Evolutionary conservation across 2,329 filamentous ascomycete species (phyloP), one percentile per base, ranked within the genome.

Genomic region (Rhynchosporium graminicola): DNA sequence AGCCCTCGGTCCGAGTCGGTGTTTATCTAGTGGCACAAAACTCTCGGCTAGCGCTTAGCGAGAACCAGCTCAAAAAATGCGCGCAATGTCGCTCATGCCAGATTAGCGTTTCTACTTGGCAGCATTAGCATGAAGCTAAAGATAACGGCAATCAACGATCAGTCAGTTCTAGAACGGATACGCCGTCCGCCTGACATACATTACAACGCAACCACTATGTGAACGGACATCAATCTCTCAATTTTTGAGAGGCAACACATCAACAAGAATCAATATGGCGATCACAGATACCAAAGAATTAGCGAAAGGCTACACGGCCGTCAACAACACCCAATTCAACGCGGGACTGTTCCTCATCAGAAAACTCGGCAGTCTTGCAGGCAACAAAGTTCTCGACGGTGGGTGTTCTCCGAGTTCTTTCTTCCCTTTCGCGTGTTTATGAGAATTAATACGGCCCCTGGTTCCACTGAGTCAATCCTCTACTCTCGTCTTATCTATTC

Each of bases 381-480:
- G 58, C 26, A 56, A 36, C 2, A 52, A 20, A 20, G 68, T 76
- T 42, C 71, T 76, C 9, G 74, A 76, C 50, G 70, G 20, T 20
- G 20, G 20, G 20, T 20, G 1, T 1, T 20, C 20, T 20, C 20
- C 20, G 20, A 20, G 20, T 20, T 20, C 20, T 20, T 20, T 20
- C 20, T 20, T 20, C 20, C 20, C 20, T 20, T 20, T 20, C 20
- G 20, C 20, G 20, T 20, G 20, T 20, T 20, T 20, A 20, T 20
- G 20, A 20, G 20, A 20, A 20, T 20, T 20, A 20, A 20, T 20
- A 20, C 20, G 20, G 20, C 20, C 20, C 20, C 20, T 20, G 20
- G 20, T 1, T 20, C 20, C 20, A 20, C 20, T 20, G 20, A 20
- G 20, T 20, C 20, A 20, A 20, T 20, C 20, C 20, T 20, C 20